A percentile compares a stretch with the other conserved stretches of the same genome.
Conservation (phyloP, 352 stramenopile genomes). For the Phytopythium kandeliae region DNA sequence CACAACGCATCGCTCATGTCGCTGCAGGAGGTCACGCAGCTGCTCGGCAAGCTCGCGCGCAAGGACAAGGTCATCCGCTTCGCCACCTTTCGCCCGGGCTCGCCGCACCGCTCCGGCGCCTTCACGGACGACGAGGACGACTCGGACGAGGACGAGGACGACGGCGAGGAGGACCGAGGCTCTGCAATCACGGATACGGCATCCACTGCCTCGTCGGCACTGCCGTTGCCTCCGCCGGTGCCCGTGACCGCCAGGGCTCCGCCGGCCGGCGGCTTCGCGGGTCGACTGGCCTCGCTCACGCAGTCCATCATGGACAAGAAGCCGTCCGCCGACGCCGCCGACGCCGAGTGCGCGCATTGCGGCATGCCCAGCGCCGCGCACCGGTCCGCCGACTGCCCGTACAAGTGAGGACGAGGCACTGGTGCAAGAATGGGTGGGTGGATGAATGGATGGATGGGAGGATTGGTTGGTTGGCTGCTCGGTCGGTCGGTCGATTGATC, state of each 20-base stretch:
- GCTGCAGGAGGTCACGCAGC: constrained; percentile 56
- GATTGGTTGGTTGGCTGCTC: neutral
- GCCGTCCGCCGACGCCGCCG: constrained; percentile 23
- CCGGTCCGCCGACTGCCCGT: constrained; percentile 43
- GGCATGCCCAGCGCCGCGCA: constrained; percentile 37
- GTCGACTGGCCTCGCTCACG: constrained; percentile 58
- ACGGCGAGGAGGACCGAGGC: constrained; percentile 26
- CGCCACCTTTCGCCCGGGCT: constrained; percentile 57
- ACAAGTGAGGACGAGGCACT: constrained; percentile 19
- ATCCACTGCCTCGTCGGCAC: constrained; percentile 8
- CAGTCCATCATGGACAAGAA: constrained; percentile 51
- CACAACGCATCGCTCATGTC: constrained; percentile 82
- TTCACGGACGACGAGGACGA: constrained; percentile 4
- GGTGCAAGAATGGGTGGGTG: no score
- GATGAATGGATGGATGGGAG: neutral
- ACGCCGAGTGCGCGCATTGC: constrained; percentile 38
- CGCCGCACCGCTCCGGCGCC: constrained; percentile 29
- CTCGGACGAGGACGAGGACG: constrained; percentile 43
- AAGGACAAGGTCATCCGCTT: constrained; percentile 83
- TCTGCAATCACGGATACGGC: neutral
- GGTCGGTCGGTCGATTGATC: no score
- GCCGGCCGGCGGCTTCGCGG: constrained; percentile 30
- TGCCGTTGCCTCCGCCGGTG: constrained; percentile 30
- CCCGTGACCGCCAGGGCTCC: constrained; percentile 26
- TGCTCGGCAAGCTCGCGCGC: constrained; percentile 64